Evolutionary conservation across 23 red algal species (phyloP), one percentile per base, ranked within the genome.

Genomic region (Chondrus crispus): DNA sequence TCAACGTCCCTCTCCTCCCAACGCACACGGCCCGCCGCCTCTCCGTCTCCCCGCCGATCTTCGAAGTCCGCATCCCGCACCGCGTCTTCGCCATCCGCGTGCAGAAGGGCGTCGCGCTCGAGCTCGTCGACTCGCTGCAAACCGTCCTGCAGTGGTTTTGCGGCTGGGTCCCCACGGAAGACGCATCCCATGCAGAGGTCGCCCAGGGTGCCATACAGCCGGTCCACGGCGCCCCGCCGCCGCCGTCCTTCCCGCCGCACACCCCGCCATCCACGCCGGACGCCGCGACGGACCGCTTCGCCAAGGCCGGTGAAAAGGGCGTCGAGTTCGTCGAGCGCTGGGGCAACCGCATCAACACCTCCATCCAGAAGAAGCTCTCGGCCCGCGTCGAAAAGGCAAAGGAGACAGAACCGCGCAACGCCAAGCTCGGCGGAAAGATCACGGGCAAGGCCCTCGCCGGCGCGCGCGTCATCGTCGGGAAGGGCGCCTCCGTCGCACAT

Each of bases 1-100:
- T 63, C 45, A 81, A 91, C 47, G 42, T 91, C 44, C 88, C 88
- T 7, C 75, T 91, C 72, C 55, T 91, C 63, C 63, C 88, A 37
- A 70, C 74, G 26, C 58, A 58, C 29, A 28, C 57, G 9, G 37
- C 47, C 20, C 66, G 45, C 35, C 39, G 75, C 24, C 44, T 70
- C 35, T 40, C 33, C 26, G 5, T 8, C 71, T 13, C 30, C 35
- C 85, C 68, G 4, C 45, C 39, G 6, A 30, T 54, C 7, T 91
- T 81, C 77, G 43, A 45, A 20, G 47, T 91, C 44, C 41, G 50
- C 16, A 77, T 91, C 51, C 70, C 73, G 38, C 29, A 29, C 57
- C 88, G 63, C 18, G 51, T 38, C 24, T 91, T 91, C 41, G 29
- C 60, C 33, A 46, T 91, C 62, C 40, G 39, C 40, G 54, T 83